These are phyloP conservation scores for Talaromyces sp. DNA, from an alignment of 2,329 filamentous ascomycete species.

Conservation along the genomic window DNA sequence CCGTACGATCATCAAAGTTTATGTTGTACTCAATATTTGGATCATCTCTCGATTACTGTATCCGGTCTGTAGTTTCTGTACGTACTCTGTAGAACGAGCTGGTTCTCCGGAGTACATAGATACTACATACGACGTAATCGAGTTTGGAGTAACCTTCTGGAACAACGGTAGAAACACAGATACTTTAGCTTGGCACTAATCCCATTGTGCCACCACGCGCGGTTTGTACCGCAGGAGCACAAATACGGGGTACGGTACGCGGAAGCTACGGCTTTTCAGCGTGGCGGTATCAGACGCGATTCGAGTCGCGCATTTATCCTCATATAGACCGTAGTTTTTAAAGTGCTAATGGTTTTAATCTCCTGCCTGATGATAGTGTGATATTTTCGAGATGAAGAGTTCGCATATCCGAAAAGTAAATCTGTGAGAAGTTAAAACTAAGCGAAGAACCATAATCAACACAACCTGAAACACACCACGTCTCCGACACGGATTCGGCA, in stretches of 20 bases:
- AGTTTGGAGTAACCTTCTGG: conserved; percentile 6
- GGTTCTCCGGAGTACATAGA: background rate
- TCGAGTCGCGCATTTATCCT: background rate
- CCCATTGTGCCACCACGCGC: background rate
- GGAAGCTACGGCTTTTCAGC: background rate
- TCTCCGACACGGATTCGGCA: background rate
- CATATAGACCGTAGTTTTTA: background rate
- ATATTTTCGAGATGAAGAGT: background rate
- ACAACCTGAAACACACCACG: background rate
- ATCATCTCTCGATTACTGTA: background rate
- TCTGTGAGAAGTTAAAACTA: background rate
- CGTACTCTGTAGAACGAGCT: background rate
- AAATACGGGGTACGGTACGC: background rate
- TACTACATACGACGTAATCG: background rate
- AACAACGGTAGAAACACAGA: conserved; percentile 13
- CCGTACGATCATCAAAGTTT: background rate
- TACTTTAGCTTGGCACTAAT: background rate
- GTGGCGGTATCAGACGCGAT: background rate
- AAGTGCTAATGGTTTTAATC: too few species aligned
- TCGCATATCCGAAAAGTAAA: background rate
- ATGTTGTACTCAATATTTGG: background rate
- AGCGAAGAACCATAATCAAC: background rate
- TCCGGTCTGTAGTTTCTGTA: too few species aligned
- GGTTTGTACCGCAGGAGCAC: background rate
- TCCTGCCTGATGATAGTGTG: background rate